Conservation (phyloP, 805 yeast genomes). For the Suhomyces canberraensis region DNA sequence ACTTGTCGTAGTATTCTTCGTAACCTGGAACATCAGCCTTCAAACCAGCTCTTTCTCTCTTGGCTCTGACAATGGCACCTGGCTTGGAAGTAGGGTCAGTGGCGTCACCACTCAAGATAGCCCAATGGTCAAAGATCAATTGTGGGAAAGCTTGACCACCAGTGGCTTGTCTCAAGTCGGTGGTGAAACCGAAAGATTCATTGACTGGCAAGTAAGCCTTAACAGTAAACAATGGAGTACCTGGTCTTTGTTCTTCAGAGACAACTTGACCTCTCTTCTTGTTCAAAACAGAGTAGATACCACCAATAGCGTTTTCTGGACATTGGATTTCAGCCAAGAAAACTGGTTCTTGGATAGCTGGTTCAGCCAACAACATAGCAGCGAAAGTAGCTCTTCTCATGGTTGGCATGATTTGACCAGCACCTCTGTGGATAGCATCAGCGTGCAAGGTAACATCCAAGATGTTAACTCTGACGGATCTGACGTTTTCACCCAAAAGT, state of each 20-base stretch:
- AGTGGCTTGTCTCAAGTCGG: constrained; percentile 99
- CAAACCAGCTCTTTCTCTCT: constrained; percentile 95
- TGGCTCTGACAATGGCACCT: constrained; percentile 54
- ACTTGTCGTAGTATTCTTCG: constrained; percentile 97
- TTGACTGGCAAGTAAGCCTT: constrained; percentile 99
- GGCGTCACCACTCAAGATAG: constrained; percentile 87
- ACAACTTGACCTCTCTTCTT: constrained; percentile 99
- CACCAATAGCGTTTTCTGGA: constrained; percentile 99
- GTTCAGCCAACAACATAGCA: constrained; percentile 96
- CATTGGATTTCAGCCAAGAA: constrained; percentile 99
- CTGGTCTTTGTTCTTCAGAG: constrained; percentile 99
- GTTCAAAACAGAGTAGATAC: constrained; percentile 99
- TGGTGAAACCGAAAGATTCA: constrained; percentile 99
- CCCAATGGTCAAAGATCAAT: constrained; percentile 99
- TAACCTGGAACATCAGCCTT: constrained; percentile 98
- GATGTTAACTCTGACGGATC: constrained; percentile 96
- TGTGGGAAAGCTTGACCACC: constrained; percentile 99
- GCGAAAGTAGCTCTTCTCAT: constrained; percentile 99
- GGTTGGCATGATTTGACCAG: constrained; percentile 99
- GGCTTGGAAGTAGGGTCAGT: constrained; percentile 75
- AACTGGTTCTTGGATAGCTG: constrained; percentile 98
- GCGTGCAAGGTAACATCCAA: constrained; percentile 99
- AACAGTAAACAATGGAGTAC: constrained; percentile 99
- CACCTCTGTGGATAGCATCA: constrained; percentile 99
- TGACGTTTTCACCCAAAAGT: constrained; percentile 91